phyloP scores from a whole-genome alignment of 2,329 filamentous ascomycete species.

The Venturia aucupariae region DNA sequence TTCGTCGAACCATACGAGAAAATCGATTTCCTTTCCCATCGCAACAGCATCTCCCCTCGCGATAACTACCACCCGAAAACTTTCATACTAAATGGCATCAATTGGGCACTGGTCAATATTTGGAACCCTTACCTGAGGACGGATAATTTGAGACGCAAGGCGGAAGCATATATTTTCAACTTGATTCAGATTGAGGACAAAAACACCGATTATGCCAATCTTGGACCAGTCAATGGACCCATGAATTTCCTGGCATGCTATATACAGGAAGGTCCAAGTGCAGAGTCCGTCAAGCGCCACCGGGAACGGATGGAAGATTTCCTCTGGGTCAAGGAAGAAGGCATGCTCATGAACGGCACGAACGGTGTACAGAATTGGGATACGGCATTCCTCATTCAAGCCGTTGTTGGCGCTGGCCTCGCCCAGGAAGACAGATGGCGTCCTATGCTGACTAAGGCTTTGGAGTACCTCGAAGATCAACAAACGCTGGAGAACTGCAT shows the following conservation, averaged over 20 bases:
- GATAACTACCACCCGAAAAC: conserved; percentile 95
- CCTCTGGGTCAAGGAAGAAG: conserved; percentile 84
- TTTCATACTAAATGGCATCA: conserved; percentile 68
- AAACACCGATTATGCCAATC: conserved; percentile 78
- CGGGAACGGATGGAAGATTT: conserved; percentile 76
- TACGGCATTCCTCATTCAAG: conserved; percentile 81
- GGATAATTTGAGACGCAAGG: conserved; percentile 54
- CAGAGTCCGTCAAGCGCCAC: conserved; percentile 63
- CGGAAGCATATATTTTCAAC: conserved; percentile 73
- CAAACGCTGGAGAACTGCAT: conserved; percentile 79
- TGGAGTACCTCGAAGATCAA: conserved; percentile 80
- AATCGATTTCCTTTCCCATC: conserved; percentile 67
- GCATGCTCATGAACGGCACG: conserved; percentile 90
- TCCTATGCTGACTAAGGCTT: conserved; percentile 72
- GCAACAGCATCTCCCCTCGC: conserved; percentile 67
- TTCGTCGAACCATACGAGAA: conserved; percentile 69
- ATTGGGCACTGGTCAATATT: conserved; percentile 68
- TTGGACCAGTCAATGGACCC: conserved; percentile 82
- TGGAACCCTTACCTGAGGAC: conserved; percentile 72
- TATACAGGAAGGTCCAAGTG: conserved; percentile 70
- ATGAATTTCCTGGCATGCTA: conserved; percentile 88
- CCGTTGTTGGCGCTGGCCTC: conserved; percentile 68
- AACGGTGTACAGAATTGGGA: conserved; percentile 99
- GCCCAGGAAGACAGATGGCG: conserved; percentile 68
- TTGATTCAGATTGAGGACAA: conserved; percentile 84